Conservation (phyloP, 179 eudicot genomes). For the Beta macrorhiza region DNA sequence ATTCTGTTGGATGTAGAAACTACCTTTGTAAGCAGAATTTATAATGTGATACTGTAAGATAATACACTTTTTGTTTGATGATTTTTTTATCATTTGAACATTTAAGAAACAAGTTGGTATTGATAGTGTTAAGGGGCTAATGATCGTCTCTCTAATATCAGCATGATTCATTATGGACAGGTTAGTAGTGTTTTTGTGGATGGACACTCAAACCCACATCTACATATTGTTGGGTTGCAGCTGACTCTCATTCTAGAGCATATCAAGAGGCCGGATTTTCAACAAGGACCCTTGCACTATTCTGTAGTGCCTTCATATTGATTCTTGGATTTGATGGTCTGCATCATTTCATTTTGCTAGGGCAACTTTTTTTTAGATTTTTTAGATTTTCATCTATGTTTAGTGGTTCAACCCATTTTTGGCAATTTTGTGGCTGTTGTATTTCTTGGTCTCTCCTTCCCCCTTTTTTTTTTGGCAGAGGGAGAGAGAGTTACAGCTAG, state of each 20-base stretch:
- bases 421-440: conserved; percentile 1
- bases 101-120: background rate
- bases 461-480: conserved; percentile 3
- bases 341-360: background rate
- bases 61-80: background rate
- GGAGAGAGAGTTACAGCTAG: background rate
- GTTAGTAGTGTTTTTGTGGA: conserved; percentile 50
- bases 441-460: background rate
- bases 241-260: conserved; percentile 58
- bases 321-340: background rate
- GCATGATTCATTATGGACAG: conserved; percentile 38
- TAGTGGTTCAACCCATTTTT: background rate
- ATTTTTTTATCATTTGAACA: background rate
- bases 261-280: conserved; percentile 52
- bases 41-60: background rate
- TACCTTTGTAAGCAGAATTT: background rate
- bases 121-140: background rate
- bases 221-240: conserved; percentile 63
- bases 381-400: background rate
- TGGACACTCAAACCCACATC: conserved; percentile 75
- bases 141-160: conserved; percentile 8
- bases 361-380: background rate
- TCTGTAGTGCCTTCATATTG: conserved; percentile 20
- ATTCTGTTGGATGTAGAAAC: background rate
- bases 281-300: conserved; percentile 53